Evolutionary conservation across 257 asterid genomes (phyloP), one percentile per base, ranked within the genome.

Genomic region (Orobanche coerulescens): DNA sequence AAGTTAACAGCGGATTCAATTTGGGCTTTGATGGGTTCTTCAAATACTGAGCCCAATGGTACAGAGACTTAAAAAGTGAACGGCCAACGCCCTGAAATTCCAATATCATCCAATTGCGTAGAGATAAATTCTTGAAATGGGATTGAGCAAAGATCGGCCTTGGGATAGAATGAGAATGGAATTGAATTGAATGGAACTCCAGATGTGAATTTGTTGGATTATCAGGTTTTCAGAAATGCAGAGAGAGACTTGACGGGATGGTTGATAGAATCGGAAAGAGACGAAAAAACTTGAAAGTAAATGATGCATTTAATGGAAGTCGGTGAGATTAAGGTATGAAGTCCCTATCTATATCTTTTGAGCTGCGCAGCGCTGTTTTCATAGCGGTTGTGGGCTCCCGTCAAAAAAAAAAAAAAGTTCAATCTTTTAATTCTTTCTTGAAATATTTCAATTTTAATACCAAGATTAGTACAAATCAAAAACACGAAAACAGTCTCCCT

Each of bases 1-100:
- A 43, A 46, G 49, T 68, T 15, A 56, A 31, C 59, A 54, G 69
- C 60, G 33, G 72, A 73, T 50, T 64, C 44, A 44, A 65, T 44
- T 43, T 55, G 15, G 44, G 36, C 15, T 61, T 65, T 57, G 44
- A 20, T 54, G 62, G 53, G 60, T 42, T 47, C 58, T 51, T 36
- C 26, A 23, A 63, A 65, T 49, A 54, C 18, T 9, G 30, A 14
- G 73, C 36, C 40, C 26, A 70, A 56, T 52, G 59, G 70, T 12
- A 37, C 9, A 48, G 16, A 24, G 1, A n/a, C 8, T 55, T 31
- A 36, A 26, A 6, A 47, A 62, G 65, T 42, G 57, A 52, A 77
- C 50, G 10, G 51, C 39, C 62, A 62, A 30, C 43, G 40, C 46
- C n/a, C 47, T 9, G 72, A 12, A 44, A 42, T 20, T 26, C 9